phyloP scores from a whole-genome alignment of 495 filamentous ascomycete species.

The Sordaria brevicollis region DNA sequence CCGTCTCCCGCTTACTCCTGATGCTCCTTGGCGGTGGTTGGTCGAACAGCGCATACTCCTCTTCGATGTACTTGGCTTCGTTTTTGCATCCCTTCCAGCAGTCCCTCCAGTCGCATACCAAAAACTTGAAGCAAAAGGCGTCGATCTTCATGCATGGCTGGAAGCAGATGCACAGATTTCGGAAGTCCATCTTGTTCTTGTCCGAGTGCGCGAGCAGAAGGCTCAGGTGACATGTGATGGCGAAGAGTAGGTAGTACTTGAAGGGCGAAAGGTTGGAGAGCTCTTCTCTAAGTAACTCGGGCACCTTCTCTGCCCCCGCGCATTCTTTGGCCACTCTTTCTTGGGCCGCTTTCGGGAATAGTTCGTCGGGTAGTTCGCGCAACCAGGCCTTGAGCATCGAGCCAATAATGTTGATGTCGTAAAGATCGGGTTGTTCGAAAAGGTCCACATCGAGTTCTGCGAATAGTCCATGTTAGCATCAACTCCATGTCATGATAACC shows the following conservation, averaged over 20 bases:
- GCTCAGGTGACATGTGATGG: constrained; percentile 87
- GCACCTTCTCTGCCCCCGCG: constrained; percentile 61
- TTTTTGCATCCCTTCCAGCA: constrained; percentile 94
- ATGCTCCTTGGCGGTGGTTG: constrained; percentile 31
- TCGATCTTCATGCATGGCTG: constrained; percentile 92
- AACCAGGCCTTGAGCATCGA: constrained; percentile 91
- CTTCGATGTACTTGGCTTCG: constrained; percentile 66
- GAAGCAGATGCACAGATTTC: constrained; percentile 88
- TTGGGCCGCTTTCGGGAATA: constrained; percentile 74
- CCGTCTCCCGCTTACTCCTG: neutral
- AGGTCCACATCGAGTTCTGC: constrained; percentile 75
- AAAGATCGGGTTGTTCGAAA: constrained; percentile 70
- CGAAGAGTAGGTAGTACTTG: constrained; percentile 93
- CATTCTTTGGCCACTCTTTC: constrained; percentile 64
- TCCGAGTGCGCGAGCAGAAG: constrained; percentile 75
- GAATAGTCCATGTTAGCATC: constrained; percentile 17
- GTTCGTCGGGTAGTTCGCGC: constrained; percentile 82
- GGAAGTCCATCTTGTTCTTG: constrained; percentile 91
- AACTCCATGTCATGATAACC: neutral
- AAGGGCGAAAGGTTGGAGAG: constrained; percentile 82
- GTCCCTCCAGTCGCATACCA: constrained; percentile 84
- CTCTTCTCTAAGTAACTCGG: constrained; percentile 75
- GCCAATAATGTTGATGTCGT: constrained; percentile 88
- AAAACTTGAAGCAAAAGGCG: constrained; percentile 78
- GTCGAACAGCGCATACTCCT: constrained; percentile 59